Evolutionary conservation across 768 basidiomycete genomes (phyloP), one percentile per base, ranked within the genome.

Genomic region (Trametes gibbosa): DNA sequence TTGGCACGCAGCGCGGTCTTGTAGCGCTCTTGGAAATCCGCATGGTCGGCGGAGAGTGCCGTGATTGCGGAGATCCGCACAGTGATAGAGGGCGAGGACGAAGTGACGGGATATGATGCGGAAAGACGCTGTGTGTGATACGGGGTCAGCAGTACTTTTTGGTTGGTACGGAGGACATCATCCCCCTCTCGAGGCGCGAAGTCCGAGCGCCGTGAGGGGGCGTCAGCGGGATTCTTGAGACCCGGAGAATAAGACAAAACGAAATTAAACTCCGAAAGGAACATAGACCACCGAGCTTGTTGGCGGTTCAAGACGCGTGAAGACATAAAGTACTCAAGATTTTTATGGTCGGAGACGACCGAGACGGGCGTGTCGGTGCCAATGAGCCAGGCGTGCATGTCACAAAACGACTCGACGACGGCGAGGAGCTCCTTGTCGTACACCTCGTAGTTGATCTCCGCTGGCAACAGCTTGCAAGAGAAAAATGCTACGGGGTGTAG

Each of bases 351-450:
- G n/a, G n/a, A n/a, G n/a, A n/a, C n/a, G n/a, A n/a, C n/a, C n/a
- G 66, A 40, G 46, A 73, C 52, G 1, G 68, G 62, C 14, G 27
- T 1, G 0, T 19, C 9, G 0, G 63, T 41, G 2, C 71, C 69
- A 43, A 70, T 65, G 7, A 73, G 66, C 50, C 68, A 75, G 14
- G 69, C 59, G 0, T 68, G 51, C 74, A 42, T 73, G 65, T 7
- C 70, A 61, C 73, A 72, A 74, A 79, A 60, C 0, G 72, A 48
- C 71, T 25, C 67, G n/a, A 82, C 71, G 25, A 83, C 78, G 0
- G 80, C 77, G 1, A 82, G 70, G 0, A 84, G 53, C 65, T 85
- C 82, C 53, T 74, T 74, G 62, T 84, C 72, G 58, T 78, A 69
- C 25, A 73, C 72, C 19, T 77, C 70, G 63, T 83, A 83, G 62